Percentiles rank a stretch among this genome's conserved stretches.
These are phyloP conservation scores for Parasitella parasitica DNA, from an alignment of 371 early-diverging fungal genomes.

Conservation along the genomic window DNA sequence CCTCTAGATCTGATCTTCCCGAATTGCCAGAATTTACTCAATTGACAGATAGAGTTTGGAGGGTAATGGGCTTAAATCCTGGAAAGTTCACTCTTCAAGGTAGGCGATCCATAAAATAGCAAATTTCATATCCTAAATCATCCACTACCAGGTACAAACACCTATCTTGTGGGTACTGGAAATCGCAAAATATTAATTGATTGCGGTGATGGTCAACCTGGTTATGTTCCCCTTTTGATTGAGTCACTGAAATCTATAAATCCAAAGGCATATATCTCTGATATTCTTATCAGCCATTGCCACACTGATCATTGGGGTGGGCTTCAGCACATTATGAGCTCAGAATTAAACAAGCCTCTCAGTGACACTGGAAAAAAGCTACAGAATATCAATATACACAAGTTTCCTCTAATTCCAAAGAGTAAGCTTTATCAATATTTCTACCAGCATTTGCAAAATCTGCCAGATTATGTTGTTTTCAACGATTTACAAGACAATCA, in stretches of 20 bases:
- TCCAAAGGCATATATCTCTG: slow-evolving; percentile 48
- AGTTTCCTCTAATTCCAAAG: slow-evolving; percentile 17
- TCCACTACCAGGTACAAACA: slow-evolving; percentile 66
- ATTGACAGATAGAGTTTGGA: slow-evolving; percentile 52
- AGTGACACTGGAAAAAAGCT: neutral
- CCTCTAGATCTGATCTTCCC: slow-evolving; percentile 17
- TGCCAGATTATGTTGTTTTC: slow-evolving; percentile 22
- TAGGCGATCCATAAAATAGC: neutral
- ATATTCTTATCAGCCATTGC: slow-evolving; percentile 78
- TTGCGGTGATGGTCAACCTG: slow-evolving; percentile 73
- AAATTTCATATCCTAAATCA: neutral
- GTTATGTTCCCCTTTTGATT: slow-evolving; percentile 55
- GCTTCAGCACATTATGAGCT: slow-evolving; percentile 44
- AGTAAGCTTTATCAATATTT: neutral
- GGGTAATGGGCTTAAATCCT: slow-evolving; percentile 78
- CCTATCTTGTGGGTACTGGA: slow-evolving; percentile 78
- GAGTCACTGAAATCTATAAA: slow-evolving; percentile 36
- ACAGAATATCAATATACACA: slow-evolving; percentile 28
- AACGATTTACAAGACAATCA: slow-evolving; percentile 46
- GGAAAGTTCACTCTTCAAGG: slow-evolving; percentile 79
- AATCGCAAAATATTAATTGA: slow-evolving; percentile 67
- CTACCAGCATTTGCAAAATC: slow-evolving; percentile 18
- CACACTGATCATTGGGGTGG: slow-evolving; percentile 87
- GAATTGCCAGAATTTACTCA: slow-evolving; percentile 41
- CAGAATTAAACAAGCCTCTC: slow-evolving; percentile 5